Evolutionary conservation across 345 rosid genomes (phyloP).

Genomic region (Eucalyptus polybractea): DNA sequence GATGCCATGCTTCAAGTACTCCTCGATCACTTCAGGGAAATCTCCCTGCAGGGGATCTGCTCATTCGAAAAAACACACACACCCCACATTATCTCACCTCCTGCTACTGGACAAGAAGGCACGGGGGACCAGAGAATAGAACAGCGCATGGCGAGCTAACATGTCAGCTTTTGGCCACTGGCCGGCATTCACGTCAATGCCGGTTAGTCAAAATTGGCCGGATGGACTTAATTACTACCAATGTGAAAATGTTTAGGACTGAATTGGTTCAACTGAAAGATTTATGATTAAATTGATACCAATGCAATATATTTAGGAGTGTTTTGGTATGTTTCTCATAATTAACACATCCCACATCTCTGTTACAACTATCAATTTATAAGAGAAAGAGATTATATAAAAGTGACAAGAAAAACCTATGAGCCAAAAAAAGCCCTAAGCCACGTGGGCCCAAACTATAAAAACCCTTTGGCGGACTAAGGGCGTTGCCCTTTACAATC

Average conservation of each 20-base stretch:
- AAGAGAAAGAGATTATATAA: too few species aligned
- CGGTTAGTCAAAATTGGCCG: rapidly evolving
- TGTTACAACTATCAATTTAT: not conserved
- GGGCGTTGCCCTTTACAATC: not conserved
- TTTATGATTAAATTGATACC: rapidly evolving
- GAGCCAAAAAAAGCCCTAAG: not conserved
- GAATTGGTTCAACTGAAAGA: too few species aligned
- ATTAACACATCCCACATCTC: not conserved
- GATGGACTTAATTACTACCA: too few species aligned
- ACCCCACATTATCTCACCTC: not conserved
- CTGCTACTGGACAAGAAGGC: not conserved
- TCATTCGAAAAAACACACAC: not conserved
- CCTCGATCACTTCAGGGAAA: constrained; percentile 96
- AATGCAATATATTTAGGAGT: too few species aligned
- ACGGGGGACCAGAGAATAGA: not conserved
- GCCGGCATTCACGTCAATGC: too few species aligned
- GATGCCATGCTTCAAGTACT: constrained; percentile 84
- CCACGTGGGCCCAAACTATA: not conserved
- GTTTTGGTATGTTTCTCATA: too few species aligned
- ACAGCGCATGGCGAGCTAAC: not conserved
- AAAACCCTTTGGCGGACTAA: not conserved
- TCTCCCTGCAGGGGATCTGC: constrained; percentile 93
- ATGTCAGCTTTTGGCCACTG: too few species aligned
- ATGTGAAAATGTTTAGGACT: too few species aligned
- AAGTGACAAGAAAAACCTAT: not conserved